Base-by-base conservation (phyloP, 2,329 filamentous ascomycete genomes). In the Alternaria novae-zelandiae region DNA sequence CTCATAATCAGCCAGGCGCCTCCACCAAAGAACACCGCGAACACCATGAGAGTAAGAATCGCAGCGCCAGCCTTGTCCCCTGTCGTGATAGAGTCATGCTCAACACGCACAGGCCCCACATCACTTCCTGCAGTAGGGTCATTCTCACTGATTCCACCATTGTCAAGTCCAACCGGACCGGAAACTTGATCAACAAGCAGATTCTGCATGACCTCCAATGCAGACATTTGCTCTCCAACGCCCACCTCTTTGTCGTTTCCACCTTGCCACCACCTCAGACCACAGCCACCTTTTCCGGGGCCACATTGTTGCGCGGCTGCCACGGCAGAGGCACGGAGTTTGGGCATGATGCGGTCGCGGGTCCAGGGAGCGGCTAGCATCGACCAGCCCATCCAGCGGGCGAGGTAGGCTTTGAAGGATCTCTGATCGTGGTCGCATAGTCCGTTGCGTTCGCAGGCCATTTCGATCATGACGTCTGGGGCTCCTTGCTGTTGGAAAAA, bases 31-130 rank as follows among this genome's bases (percentile, higher is more conserved):
- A 91, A 78, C 3, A 83, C 79, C 2, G 83, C 70, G 2, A 92
- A 74, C 4, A 90, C 76, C 7, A 89, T 49, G 4, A 86, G 78
- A 1, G 91, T 94, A 49, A 88, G 65, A 59, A 93, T 85, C 4
- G 86, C 87, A 20, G 91, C 91, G 12, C 90, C 92, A 7, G 87
- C 90, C 63, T 82, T 86, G 70, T 94, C 91, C 6, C 83, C 88
- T 0, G 83, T 83, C 3, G 86, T 87, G 26, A 89, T 84, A 2
- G 63, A 54, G 17, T 74, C 61, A 55, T 70, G 70, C 11, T 63
- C 58, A 25, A 73, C 61, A 4, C 77, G 74, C 2, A 72, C 64
- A 43, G 63, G 64, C 45, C 75, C 72, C 17, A 59, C 63, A 44
- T 77, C 72, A 62, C 59, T 65, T 12, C 81, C 81, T 3, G 80